Percentiles rank a stretch among this genome's conserved stretches.
Conservation (phyloP, 1,139 yeast genomes). For the Suhomyces bolitotheri region DNA sequence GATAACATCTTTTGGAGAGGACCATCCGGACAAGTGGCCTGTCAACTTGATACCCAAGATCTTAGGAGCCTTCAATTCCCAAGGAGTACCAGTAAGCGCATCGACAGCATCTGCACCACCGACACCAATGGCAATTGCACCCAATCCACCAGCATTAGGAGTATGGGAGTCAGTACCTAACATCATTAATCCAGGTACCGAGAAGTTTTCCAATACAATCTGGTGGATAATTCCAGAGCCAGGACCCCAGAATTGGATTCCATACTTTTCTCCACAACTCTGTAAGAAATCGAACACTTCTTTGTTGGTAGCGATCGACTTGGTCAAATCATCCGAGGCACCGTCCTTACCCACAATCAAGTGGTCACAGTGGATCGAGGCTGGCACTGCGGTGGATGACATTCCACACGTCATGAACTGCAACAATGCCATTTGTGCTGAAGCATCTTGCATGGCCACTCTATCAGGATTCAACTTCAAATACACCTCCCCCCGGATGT, state of each 20-base stretch:
- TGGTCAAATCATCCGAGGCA: conserved; percentile 71
- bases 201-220: conserved; percentile 91
- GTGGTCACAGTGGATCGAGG: conserved; percentile 95
- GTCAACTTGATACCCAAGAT: conserved; percentile 88
- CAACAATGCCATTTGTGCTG: conserved; percentile 95
- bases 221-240: conserved; percentile 99
- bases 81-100: conserved; percentile 94
- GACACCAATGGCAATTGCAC: conserved; percentile 96
- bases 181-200: conserved; percentile 95
- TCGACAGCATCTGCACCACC: conserved; percentile 99
- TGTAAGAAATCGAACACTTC: conserved; percentile 93
- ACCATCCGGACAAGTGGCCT: conserved; percentile 86
- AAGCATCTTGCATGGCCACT: conserved; percentile 99
- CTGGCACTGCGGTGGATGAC: conserved; percentile 84
- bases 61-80: conserved; percentile 98
- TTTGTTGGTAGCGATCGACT: conserved; percentile 79
- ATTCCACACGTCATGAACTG: conserved; percentile 98
- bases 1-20: conserved; percentile 94
- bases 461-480: conserved; percentile 94
- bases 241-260: conserved; percentile 98
- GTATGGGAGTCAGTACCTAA: conserved; percentile 97
- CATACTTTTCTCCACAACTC: conserved; percentile 88
- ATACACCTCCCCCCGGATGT: conserved; percentile 81
- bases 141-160: conserved; percentile 97
- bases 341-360: conserved; percentile 95